phyloP scores from a whole-genome alignment of 129 eudicot genomes.

The Tanacetum coccineum region DNA sequence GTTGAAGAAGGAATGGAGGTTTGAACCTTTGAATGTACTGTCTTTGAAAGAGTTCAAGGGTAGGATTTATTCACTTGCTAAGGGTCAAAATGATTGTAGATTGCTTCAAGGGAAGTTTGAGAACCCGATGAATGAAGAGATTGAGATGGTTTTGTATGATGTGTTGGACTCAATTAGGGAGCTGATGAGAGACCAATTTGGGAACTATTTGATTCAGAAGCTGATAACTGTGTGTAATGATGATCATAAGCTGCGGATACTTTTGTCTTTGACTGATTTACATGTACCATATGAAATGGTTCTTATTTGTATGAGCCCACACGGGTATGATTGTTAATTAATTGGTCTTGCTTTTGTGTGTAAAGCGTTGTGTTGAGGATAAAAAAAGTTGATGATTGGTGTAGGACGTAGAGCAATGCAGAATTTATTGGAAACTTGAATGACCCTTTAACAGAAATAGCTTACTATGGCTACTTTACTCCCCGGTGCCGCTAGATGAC shows the following conservation, averaged over 20 bases:
- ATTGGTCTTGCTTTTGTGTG: neutral
- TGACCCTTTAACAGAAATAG: constrained; percentile 39
- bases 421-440: constrained; percentile 48
- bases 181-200: constrained; percentile 60
- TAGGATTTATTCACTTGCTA: constrained; percentile 33
- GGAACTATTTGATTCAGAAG: constrained; percentile 49
- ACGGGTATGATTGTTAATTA: constrained; percentile 49
- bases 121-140: constrained; percentile 40
- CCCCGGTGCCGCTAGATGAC: constrained; percentile 54
- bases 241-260: constrained; percentile 57
- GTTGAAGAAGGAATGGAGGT: no score
- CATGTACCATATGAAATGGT: constrained; percentile 40
- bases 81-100: constrained; percentile 48
- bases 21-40: constrained; percentile 12
- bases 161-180: constrained; percentile 41
- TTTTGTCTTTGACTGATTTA: constrained; percentile 41
- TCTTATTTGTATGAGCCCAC: constrained; percentile 39
- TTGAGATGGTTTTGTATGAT: constrained; percentile 48
- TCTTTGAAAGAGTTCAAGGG: constrained; percentile 48
- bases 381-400: constrained; percentile 7
- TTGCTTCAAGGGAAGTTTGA: constrained; percentile 38
- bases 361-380: neutral
- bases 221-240: constrained; percentile 55
- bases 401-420: constrained; percentile 58
- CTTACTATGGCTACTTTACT: constrained; percentile 44